Percentiles rank a stretch among this genome's conserved stretches.
Conservation (phyloP, 345 rosid species). For the Eucalyptus tenuipes region DNA sequence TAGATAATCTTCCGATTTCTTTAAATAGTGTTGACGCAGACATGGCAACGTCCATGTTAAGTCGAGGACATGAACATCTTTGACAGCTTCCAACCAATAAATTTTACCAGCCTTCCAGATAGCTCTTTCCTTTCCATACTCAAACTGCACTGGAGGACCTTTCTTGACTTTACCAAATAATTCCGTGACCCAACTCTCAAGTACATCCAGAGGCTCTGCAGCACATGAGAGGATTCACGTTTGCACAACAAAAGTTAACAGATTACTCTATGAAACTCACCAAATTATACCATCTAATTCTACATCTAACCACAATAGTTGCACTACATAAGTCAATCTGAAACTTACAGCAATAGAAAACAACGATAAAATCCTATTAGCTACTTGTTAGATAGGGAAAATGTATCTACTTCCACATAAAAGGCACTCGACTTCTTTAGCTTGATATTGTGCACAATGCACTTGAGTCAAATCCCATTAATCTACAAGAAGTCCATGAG, state of each 20-base stretch:
- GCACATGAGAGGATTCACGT: not conserved
- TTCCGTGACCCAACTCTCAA: constrained; percentile 85
- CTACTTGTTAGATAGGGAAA: not conserved
- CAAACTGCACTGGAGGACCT: constrained; percentile 51
- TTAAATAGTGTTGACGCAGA: constrained; percentile 75
- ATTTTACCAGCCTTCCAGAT: constrained; percentile 75
- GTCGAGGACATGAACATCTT: constrained; percentile 80
- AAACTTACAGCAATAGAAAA: not conserved
- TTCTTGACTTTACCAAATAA: constrained; percentile 52
- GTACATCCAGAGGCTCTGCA: constrained; percentile 85
- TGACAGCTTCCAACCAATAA: constrained; percentile 79
- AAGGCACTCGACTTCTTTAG: not conserved
- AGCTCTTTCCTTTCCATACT: constrained; percentile 49
- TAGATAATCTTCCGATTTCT: constrained; percentile 92
- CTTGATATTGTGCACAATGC: not conserved
- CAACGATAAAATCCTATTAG: not conserved
- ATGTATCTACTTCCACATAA: not conserved
- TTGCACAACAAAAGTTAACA: not conserved
- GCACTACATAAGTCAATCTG: not conserved
- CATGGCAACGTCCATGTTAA: constrained; percentile 87
- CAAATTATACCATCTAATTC: not conserved
- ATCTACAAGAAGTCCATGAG: not conserved
- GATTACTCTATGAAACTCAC: not conserved
- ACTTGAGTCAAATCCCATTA: not conserved
- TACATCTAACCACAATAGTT: not conserved